Conservation (phyloP, 2,329 filamentous ascomycete genomes). For the Biscogniauxia sp. region DNA sequence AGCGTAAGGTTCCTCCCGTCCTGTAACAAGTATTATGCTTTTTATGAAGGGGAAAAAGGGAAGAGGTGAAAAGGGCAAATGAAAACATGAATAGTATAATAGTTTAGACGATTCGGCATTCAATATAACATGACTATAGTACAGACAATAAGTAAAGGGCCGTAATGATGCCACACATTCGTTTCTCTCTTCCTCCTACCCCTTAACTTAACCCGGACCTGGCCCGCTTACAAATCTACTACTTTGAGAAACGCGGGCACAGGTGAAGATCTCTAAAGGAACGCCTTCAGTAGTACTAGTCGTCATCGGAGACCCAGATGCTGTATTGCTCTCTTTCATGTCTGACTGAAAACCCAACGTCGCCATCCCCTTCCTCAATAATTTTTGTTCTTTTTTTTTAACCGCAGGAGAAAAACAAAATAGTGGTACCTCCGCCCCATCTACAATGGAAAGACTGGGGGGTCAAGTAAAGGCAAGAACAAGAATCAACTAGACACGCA, state of each 20-base stretch:
- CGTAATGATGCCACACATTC: conserved; percentile 27
- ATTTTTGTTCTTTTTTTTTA: conserved; percentile 29
- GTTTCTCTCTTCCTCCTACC: conserved; percentile 20
- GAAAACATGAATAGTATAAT: conserved; percentile 4
- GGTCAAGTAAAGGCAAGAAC: conserved; percentile 29
- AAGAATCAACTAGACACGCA: conserved; percentile 27
- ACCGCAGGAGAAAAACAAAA: conserved; percentile 23
- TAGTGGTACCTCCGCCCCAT: conserved; percentile 31
- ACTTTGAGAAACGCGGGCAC: conserved; percentile 13
- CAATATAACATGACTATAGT: conserved; percentile 33
- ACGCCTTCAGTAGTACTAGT: conserved; percentile 17
- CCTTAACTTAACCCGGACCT: conserved; percentile 23
- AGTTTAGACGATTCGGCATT: conserved; percentile 29
- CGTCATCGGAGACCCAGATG: conserved; percentile 18
- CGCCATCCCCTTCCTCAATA: conserved; percentile 12
- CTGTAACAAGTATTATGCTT: no score
- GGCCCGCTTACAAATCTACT: conserved; percentile 15
- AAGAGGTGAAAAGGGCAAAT: neutral
- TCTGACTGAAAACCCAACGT: conserved; percentile 13
- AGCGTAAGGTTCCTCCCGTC: no score
- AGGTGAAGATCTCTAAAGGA: conserved; percentile 16
- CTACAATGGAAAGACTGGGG: conserved; percentile 33
- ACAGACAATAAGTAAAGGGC: conserved; percentile 30
- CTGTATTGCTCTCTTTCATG: conserved; percentile 13
- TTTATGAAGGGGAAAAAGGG: neutral